A percentile compares a stretch with the other conserved stretches of the same genome.
Evolutionary conservation across 176 grass and related monocot species (phyloP).

Genomic region (Hordeum vulgare): DNA sequence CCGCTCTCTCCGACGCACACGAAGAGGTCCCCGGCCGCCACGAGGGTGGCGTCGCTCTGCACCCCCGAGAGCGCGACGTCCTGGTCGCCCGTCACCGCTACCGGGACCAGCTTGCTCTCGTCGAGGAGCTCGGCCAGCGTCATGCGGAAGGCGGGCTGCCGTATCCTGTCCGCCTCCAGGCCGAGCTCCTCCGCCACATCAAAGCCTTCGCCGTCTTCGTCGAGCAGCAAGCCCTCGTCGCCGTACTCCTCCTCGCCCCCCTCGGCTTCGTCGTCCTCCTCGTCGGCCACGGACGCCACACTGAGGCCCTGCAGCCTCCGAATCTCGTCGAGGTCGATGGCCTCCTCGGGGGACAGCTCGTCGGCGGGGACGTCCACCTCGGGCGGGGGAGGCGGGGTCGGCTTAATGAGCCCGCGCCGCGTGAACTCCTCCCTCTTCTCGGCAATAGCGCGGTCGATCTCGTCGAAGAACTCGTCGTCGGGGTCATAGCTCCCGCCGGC

Average conservation of each 20-base stretch:
- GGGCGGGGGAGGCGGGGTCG: conserved; percentile 14
- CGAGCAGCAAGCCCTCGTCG: conserved; percentile 34
- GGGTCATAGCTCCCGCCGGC: conserved; percentile 38
- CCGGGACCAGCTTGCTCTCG: conserved; percentile 85
- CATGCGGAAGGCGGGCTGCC: conserved; percentile 76
- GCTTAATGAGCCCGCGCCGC: conserved; percentile 40
- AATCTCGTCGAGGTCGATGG: conserved; percentile 68
- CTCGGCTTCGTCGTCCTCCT: conserved; percentile 32
- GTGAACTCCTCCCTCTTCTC: conserved; percentile 80
- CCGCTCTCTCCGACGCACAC: conserved; percentile 49
- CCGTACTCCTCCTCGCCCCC: not conserved
- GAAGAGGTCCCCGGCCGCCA: conserved; percentile 68
- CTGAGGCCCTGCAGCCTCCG: conserved; percentile 55
- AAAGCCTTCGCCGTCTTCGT: conserved; percentile 45
- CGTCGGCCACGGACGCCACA: conserved; percentile 28
- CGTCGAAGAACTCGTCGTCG: conserved; percentile 64
- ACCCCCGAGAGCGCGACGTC: conserved; percentile 73
- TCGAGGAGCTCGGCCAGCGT: conserved; percentile 92
- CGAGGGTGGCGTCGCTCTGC: conserved; percentile 66
- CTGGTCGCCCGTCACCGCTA: conserved; percentile 76
- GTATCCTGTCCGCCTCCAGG: conserved; percentile 33
- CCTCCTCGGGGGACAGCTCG: conserved; percentile 72
- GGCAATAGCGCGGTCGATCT: conserved; percentile 74
- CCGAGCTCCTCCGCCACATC: conserved; percentile 41
- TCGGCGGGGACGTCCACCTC: conserved; percentile 46